phyloP scores from a whole-genome alignment of 495 filamentous ascomycete genomes.

The Thozetella sp. region DNA sequence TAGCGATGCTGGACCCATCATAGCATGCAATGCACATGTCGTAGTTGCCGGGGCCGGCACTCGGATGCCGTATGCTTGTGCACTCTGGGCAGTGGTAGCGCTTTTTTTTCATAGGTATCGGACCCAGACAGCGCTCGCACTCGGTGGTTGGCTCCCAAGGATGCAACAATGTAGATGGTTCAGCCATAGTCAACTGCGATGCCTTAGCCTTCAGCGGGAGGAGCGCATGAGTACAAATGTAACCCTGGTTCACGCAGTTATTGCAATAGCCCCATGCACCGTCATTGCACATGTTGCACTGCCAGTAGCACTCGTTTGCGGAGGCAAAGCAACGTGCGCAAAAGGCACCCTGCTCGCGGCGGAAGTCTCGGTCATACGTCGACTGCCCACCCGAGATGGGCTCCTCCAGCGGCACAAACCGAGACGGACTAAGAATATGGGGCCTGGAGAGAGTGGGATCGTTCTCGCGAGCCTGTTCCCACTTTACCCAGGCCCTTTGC shows the following conservation, averaged over 20 bases:
- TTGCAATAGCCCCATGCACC: slow-evolving; percentile 93
- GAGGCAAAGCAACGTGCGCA: slow-evolving; percentile 73
- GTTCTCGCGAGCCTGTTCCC: slow-evolving; percentile 35
- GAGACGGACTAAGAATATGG: slow-evolving; percentile 68
- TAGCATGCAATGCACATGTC: slow-evolving; percentile 84
- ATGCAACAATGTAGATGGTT: slow-evolving; percentile 31
- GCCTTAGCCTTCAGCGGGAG: slow-evolving; percentile 57
- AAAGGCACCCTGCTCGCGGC: slow-evolving; percentile 80
- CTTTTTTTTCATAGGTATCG: slow-evolving; percentile 65
- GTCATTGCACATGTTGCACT: slow-evolving; percentile 80
- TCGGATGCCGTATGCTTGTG: slow-evolving; percentile 13
- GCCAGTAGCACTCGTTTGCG: slow-evolving; percentile 81
- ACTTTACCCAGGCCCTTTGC: slow-evolving; percentile 60
- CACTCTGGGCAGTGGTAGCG: slow-evolving; percentile 71
- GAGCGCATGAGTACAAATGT: slow-evolving; percentile 75
- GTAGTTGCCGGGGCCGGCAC: slow-evolving; percentile 74
- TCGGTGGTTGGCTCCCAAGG: slow-evolving; percentile 67
- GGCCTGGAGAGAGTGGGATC: slow-evolving; percentile 45
- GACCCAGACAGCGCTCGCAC: slow-evolving; percentile 73
- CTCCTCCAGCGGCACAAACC: slow-evolving; percentile 56
- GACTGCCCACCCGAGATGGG: slow-evolving; percentile 45
- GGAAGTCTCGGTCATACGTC: slow-evolving; percentile 51
- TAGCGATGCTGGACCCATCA: slow-evolving; percentile 55
- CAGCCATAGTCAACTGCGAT: slow-evolving; percentile 32
- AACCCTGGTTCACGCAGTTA: slow-evolving; percentile 74